A percentile compares a stretch with the other conserved stretches of the same genome.
These are phyloP conservation scores for Gaertneriomyces sp. DNA, from an alignment of 192 early-diverging fungal species.

Conservation along the genomic window DNA sequence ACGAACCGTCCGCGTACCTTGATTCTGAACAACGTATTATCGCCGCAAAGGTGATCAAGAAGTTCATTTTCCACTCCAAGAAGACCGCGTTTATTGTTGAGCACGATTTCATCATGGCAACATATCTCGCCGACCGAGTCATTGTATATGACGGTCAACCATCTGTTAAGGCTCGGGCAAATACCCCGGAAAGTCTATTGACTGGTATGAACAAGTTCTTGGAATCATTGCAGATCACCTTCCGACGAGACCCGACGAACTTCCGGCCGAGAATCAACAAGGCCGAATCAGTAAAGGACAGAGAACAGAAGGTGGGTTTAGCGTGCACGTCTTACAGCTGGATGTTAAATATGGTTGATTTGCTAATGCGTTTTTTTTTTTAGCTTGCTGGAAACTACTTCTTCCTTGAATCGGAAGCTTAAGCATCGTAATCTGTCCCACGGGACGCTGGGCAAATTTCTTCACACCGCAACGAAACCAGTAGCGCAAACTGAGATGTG, in stretches of 20 bases:
- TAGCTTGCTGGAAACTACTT: conserved; percentile 38
- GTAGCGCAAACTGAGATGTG: too few relatives aligned
- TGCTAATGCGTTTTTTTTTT: not conserved
- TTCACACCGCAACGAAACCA: too few relatives aligned
- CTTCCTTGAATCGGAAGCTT: conserved; percentile 35
- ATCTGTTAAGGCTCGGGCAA: conserved; percentile 77
- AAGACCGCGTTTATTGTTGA: conserved; percentile 98
- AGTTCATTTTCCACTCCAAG: conserved; percentile 91
- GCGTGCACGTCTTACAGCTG: not conserved
- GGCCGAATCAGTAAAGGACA: conserved; percentile 86
- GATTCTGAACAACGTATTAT: conserved; percentile 99
- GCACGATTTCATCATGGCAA: conserved; percentile 99
- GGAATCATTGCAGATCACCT: conserved; percentile 85
- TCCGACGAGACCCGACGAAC: conserved; percentile 96
- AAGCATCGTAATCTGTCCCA: not conserved
- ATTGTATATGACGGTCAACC: conserved; percentile 92
- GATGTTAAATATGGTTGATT: not conserved
- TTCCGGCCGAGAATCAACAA: conserved; percentile 98
- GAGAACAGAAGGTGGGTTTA: conserved; percentile 80
- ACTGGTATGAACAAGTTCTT: conserved; percentile 97
- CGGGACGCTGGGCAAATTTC: too few relatives aligned
- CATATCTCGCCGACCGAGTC: conserved; percentile 93
- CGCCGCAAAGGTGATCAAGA: conserved; percentile 97
- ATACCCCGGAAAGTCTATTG: conserved; percentile 81
- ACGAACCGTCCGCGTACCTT: conserved; percentile 96